These are phyloP conservation scores for Clavariopsis aquatica DNA, from an alignment of 495 filamentous ascomycete species.

Conservation along the genomic window DNA sequence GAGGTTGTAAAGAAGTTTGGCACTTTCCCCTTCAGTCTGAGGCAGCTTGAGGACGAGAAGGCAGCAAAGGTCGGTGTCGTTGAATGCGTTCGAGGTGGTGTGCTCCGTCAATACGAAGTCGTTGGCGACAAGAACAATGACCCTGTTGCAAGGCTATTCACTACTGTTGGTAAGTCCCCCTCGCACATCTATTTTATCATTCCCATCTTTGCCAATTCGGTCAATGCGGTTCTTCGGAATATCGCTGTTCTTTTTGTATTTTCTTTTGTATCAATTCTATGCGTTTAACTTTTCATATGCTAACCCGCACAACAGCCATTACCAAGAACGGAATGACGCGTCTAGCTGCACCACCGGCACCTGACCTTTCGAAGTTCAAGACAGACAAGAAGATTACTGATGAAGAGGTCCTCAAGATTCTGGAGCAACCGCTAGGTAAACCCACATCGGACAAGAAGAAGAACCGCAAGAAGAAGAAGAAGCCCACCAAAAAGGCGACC, in stretches of 20 bases:
- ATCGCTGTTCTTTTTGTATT: not conserved
- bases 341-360: conserved; percentile 70
- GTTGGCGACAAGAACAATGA: conserved; percentile 86
- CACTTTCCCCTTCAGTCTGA: conserved; percentile 93
- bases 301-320: conserved; percentile 62
- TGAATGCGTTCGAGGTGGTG: conserved; percentile 88
- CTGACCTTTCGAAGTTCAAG: conserved; percentile 77
- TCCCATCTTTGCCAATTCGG: too few species aligned
- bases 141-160: conserved; percentile 81
- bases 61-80: conserved; percentile 94
- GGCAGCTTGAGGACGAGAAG: conserved; percentile 95
- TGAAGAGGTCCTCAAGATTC: conserved; percentile 88
- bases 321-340: conserved; percentile 95
- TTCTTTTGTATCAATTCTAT: not conserved
- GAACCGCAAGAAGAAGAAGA: conserved; percentile 90
- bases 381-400: conserved; percentile 97
- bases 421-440: conserved; percentile 79
- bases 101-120: conserved; percentile 92
- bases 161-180: conserved; percentile 73
- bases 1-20: conserved; percentile 97
- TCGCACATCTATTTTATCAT: not conserved
- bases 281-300: not conserved
- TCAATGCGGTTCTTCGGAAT: too few species aligned
- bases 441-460: conserved; percentile 74
- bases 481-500: conserved; percentile 64